Base-by-base conservation (phyloP, 2,329 filamentous ascomycete species). In the Clonostachys rhizophaga region DNA sequence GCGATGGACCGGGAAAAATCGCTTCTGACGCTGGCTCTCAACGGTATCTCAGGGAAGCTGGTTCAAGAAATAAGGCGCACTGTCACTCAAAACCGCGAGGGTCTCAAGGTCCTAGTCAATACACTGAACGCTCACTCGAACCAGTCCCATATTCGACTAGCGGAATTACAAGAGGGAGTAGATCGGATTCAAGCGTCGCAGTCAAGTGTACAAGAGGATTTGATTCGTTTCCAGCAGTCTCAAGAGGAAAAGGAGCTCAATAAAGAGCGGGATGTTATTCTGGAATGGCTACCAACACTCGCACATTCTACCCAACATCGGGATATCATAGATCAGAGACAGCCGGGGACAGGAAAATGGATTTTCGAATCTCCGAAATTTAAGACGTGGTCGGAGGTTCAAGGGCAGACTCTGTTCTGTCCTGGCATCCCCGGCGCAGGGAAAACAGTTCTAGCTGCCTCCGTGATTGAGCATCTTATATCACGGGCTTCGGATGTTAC, bases 401-500 rank as follows among this genome's bases (percentile, higher is more conserved):
- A 50, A 0, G 52, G 53, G 2, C 50, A 61, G 24, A 71, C 58
- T 0, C 50, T 79, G 0, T 75, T 73, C 50, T 78, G 71, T 49
- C 64, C 63, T 3, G 72, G 74, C 0, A 71, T 72, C 11, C 71
- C 72, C 0, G 73, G 74, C 4, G 67, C 72, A 0, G 72, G 74
- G 2, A 79, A 78, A 53, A 77, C 72, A 1, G 71, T 75, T 5
- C 46, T 72, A 1, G 56, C 68, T 0, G 64, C 72, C 0, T 63
- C 68, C 9, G 62, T 71, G 0, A 52, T 78, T 0, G 60, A 77
- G 3, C 13, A 74, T 18, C 56, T 79, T 2, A 14, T 16, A 6
- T 46, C 33, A 1, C 34, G 20, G 3, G 63, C 59, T 37, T 11
- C 48, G 1, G 48, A 57, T 2, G 50, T 64, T n/a, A 1, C 12